Base-by-base conservation (phyloP, 2,329 filamentous ascomycete species). In the Hymenoscyphus linearis region DNA sequence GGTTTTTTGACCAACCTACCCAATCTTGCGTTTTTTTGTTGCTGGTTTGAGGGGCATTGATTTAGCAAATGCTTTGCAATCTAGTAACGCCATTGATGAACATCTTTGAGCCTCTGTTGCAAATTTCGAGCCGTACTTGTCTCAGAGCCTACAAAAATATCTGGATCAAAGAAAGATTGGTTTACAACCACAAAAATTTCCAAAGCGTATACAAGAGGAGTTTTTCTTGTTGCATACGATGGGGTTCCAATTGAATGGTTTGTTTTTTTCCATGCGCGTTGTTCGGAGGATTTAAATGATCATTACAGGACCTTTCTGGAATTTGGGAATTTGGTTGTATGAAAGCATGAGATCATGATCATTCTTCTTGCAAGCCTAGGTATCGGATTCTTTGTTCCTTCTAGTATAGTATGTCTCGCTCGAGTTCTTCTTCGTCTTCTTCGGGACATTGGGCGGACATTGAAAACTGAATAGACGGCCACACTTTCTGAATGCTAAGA, bases 381-480 rank as follows among this genome's bases (percentile, higher is more conserved):
- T n/a, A 22, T 47, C n/a, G 40, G 22, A 22, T 47, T 47, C 22
- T 54, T n/a, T 31, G 27, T n/a, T 54, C 34, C 27, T n/a, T 54
- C 27, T 54, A 13, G 52, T 54, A 35, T 54, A 13, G 52, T 54
- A 35, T 54, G 52, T 54, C 27, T 18, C 18, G 18, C 18, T 47
- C 12, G 40, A 31, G 10, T 31, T 47, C 40, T 47, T 25, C 18
- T 22, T 47, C 18, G 26, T 58, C 60, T 57, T 27, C 12, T 16
- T 55, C n/a, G 59, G 40, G 40, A 34, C 55, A 55, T 26, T 40
- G 44, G 59, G 52, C 13, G 25, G 44, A 36, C 31, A 58, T 56
- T 22, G 52, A 55, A 62, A 62, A 57, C 44, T 62, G 31, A 52
- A 62, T 64, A 64, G 62, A 64, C 60, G 53, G 62, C 62, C 62